Base-by-base conservation (phyloP, 2,329 filamentous ascomycete genomes). In the Simplicillium aogashimaense region DNA sequence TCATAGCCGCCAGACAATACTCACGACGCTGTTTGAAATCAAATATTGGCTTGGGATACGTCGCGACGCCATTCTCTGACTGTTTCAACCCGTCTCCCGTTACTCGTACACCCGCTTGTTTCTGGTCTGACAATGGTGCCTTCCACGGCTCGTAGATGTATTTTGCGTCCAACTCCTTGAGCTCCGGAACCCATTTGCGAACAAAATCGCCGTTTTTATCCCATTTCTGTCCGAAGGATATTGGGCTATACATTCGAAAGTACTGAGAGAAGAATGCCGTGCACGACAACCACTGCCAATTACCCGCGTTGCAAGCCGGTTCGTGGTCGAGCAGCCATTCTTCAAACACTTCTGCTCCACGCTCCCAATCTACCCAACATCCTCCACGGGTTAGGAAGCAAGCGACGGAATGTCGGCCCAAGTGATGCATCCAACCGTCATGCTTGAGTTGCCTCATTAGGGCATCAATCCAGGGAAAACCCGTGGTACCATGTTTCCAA, bases 111-210 rank as follows among this genome's bases (percentile, higher is more conserved):
- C 78, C 74, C 42, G 82, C 84, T 51, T 71, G 77, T 55, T 76
- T 83, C 62, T 86, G 78, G 42, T 86, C 83, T 15, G 60, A 60
- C 31, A 80, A 68, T 2, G 78, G 78, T 33, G 83, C 81, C 53
- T 81, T 86, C 78, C 82, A 85, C 6, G 84, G 84, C 64, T 89
- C 83, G 48, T 86, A 89, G 28, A 89, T 86, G 51, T 74, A 86
- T 57, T 83, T 86, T 39, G 71, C 70, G 12, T 79, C 69, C 45
- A 82, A 67, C 0, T 68, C 51, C 42, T 61, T 66, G 31, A 88
- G 60, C 56, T 88, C 83, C 0, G 84, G 83, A 1, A 83, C 74
- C 58, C 76, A 88, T 31, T 63, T 66, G 17, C 76, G 64, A 36
- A 88, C 72, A 43, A 86, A 76, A 3, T 59, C 50, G 1, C 84